Conservation (phyloP, 169 alveolate genomes). For the Plasmodium inui region DNA sequence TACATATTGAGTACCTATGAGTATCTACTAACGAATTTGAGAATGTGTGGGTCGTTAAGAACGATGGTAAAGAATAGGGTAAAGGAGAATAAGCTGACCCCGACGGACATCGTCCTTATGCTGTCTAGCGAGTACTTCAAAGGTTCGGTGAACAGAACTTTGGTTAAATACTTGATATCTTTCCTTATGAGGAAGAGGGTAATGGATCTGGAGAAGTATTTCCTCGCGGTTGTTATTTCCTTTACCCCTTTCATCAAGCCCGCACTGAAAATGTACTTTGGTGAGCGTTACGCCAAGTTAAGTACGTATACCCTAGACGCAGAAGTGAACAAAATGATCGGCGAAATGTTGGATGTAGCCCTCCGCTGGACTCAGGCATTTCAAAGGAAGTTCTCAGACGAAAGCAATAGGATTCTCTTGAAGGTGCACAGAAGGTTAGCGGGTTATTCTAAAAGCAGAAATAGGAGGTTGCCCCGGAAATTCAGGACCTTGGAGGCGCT, state of each 20-base stretch:
- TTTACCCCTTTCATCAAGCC: constrained; percentile 62
- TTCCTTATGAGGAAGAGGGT: constrained; percentile 21
- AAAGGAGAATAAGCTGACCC: constrained; percentile 14
- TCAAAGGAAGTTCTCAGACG: constrained; percentile 1
- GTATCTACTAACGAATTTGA: constrained; percentile 30
- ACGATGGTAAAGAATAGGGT: constrained; percentile 9
- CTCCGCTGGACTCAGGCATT: constrained; percentile 47
- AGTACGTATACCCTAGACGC: background rate
- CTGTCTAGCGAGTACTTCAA: constrained; percentile 22
- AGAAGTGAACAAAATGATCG: constrained; percentile 8
- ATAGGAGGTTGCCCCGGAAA: background rate
- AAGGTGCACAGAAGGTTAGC: background rate
- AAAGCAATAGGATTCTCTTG: background rate
- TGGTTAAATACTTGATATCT: constrained; percentile 6
- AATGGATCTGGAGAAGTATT: constrained; percentile 17
- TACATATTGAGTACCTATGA: constrained; percentile 47
- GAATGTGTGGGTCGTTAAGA: constrained; percentile 8
- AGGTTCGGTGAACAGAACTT: background rate
- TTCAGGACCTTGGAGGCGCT: constrained; percentile 26
- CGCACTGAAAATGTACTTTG: constrained; percentile 56
- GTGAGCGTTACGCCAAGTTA: background rate
- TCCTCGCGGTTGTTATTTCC: constrained; percentile 20
- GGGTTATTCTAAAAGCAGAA: constrained; percentile 5
- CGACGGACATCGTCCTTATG: constrained; percentile 16
- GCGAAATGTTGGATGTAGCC: constrained; percentile 1